These are phyloP conservation scores for Lactarius sp. DNA, from an alignment of 768 basidiomycete genomes.

Conservation along the genomic window DNA sequence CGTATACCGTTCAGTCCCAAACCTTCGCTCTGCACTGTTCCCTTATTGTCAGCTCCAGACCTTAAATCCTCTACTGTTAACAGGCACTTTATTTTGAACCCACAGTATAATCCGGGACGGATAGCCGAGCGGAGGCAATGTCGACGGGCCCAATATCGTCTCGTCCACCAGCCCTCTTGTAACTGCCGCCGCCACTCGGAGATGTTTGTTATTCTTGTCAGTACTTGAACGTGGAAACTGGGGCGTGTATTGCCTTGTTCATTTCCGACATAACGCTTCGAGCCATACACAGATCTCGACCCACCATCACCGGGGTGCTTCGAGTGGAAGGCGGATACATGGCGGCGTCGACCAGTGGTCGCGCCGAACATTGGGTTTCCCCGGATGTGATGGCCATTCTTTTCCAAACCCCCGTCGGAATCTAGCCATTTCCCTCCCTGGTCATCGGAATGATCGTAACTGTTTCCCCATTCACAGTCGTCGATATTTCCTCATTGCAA, in stretches of 20 bases:
- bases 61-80: neutral
- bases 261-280: constrained; percentile 1
- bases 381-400: neutral
- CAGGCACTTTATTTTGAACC: neutral
- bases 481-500: neutral
- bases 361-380: neutral
- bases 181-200: neutral
- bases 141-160: neutral
- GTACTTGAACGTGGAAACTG: neutral
- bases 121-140: neutral
- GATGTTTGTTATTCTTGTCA: neutral
- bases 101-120: neutral
- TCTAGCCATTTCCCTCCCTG: neutral
- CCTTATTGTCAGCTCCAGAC: neutral
- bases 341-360: constrained; percentile 4
- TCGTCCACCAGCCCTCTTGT: neutral
- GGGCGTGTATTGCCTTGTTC: neutral
- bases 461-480: neutral
- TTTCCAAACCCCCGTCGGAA: neutral
- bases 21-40: neutral
- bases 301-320: constrained; percentile 1
- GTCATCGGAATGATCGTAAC: neutral
- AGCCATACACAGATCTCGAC: neutral
- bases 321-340: neutral
- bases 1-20: neutral